phyloP scores from a whole-genome alignment of 768 basidiomycete species.

The Tylopilus sp. region DNA sequence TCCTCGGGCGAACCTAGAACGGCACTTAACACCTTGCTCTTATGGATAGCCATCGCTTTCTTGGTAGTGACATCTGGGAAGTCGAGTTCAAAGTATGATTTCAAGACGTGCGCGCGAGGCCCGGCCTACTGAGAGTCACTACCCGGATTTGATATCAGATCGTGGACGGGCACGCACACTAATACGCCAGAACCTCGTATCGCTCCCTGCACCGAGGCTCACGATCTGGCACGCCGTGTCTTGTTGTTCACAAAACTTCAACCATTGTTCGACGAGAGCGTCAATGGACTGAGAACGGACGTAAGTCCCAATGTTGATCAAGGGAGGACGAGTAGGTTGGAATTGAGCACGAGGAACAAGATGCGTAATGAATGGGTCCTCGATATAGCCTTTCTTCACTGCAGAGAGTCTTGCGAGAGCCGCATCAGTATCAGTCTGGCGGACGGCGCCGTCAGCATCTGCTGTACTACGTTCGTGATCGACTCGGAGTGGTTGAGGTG shows the following conservation, averaged over 20 bases:
- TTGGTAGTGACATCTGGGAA: constrained; percentile 81
- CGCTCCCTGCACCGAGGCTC: constrained; percentile 94
- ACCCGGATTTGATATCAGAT: not conserved
- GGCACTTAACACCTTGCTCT: constrained; percentile 44
- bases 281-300: constrained; percentile 57
- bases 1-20: constrained; percentile 20
- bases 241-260: constrained; percentile 42
- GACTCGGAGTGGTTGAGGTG: not conserved
- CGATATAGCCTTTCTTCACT: not conserved
- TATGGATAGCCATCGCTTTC: constrained; percentile 66
- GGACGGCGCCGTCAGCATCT: constrained; percentile 54
- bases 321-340: constrained; percentile 62
- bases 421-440: constrained; percentile 81
- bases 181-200: constrained; percentile 92
- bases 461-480: not conserved
- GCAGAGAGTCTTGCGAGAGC: constrained; percentile 85
- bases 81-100: constrained; percentile 83
- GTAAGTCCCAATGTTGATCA: constrained; percentile 64
- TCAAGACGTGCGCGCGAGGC: constrained; percentile 44
- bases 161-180: constrained; percentile 49
- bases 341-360: constrained; percentile 69
- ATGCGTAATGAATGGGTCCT: constrained; percentile 65
- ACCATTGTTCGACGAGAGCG: constrained; percentile 41
- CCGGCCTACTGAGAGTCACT: constrained; percentile 47
- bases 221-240: constrained; percentile 72